Evolutionary conservation across 1,284 basidiomycete species (phyloP).

Genomic region (Vanrija sp.): DNA sequence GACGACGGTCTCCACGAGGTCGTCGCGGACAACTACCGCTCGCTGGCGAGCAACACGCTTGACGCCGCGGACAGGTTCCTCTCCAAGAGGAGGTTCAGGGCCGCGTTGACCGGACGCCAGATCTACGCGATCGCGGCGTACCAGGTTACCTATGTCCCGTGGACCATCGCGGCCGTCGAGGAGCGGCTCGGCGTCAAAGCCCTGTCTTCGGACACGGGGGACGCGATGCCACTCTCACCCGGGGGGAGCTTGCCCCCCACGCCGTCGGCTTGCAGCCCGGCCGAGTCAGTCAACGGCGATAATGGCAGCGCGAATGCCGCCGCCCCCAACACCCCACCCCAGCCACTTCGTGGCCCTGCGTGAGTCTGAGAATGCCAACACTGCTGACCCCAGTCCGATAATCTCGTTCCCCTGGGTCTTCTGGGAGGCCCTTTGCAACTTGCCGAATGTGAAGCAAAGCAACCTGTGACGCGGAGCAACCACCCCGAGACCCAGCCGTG

Average conservation of each 20-base stretch:
- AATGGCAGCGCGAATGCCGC: background rate
- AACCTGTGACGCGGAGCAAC: background rate
- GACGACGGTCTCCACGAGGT: constrained; percentile 24
- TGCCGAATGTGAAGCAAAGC: constrained; percentile 7
- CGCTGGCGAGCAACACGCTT: constrained; percentile 4
- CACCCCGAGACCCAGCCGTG: too few species aligned
- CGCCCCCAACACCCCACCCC: background rate
- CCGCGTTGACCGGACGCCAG: constrained; percentile 6
- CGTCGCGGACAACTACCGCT: constrained; percentile 14
- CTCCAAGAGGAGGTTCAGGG: constrained; percentile 4
- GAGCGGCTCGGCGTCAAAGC: constrained; percentile 3
- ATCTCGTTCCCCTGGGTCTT: constrained; percentile 33
- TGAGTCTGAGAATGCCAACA: background rate
- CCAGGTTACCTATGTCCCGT: constrained; percentile 24
- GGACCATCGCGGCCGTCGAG: background rate
- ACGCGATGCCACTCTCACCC: background rate
- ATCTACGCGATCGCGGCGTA: constrained; percentile 30
- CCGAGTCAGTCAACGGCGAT: constrained; percentile 9
- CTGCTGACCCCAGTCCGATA: constrained; percentile 8
- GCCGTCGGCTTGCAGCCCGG: background rate
- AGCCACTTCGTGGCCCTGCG: background rate
- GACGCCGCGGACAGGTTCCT: constrained; percentile 8
- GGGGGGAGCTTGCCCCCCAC: background rate
- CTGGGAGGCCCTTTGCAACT: constrained; percentile 15
- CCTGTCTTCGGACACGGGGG: background rate